Percentiles rank a stretch among this genome's conserved stretches.
Conservation (phyloP, 23 red algal species). For the Cyanidium caldarium region DNA sequence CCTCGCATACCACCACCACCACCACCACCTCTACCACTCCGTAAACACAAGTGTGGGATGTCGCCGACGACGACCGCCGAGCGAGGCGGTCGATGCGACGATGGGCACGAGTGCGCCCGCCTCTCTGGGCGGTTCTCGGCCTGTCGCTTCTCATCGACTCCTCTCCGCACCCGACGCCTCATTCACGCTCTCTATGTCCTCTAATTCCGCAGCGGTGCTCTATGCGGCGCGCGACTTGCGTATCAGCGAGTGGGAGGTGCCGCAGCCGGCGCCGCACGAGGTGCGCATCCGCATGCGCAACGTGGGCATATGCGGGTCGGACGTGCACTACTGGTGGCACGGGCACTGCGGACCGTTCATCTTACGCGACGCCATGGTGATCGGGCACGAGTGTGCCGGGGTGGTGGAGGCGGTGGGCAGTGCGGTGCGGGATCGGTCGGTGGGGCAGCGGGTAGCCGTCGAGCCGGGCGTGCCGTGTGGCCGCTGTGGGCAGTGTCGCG, state of each 20-base stretch:
- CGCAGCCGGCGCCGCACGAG: conserved; percentile 23
- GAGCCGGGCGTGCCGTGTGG: conserved; percentile 58
- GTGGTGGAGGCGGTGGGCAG: conserved; percentile 35
- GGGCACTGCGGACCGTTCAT: conserved; percentile 51
- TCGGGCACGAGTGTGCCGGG: conserved; percentile 60
- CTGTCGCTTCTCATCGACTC: no score
- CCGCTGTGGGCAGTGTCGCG: conserved; percentile 21
- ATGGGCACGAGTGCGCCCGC: no score
- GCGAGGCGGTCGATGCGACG: no score
- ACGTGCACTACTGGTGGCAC: conserved; percentile 68
- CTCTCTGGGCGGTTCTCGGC: no score
- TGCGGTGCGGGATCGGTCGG: conserved; percentile 13
- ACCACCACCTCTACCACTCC: no score
- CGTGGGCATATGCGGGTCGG: conserved; percentile 71
- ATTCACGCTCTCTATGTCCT: no score
- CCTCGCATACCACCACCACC: no score
- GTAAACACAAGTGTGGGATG: no score
- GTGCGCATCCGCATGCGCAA: conserved; percentile 36
- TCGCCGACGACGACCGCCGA: no score
- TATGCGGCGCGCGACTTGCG: conserved; percentile 41
- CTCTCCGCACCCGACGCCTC: no score
- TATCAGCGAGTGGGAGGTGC: conserved; percentile 23
- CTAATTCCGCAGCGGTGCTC: no score
- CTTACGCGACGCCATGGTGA: conserved; percentile 48
- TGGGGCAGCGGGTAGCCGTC: conserved; percentile 65